Conservation (phyloP, 306 rosid species). For the Glycine soja region DNA sequence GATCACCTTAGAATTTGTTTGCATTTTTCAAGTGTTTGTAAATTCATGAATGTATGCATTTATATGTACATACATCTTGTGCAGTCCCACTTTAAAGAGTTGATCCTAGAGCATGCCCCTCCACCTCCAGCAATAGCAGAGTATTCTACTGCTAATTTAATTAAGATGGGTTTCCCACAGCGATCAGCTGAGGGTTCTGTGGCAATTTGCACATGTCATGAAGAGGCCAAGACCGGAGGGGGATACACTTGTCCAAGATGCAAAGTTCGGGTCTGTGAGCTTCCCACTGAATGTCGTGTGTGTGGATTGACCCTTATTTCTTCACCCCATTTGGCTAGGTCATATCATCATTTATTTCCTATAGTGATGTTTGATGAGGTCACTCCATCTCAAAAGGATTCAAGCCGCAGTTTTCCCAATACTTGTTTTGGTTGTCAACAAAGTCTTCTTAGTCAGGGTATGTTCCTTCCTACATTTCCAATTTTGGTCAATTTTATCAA, state of each 20-base stretch:
- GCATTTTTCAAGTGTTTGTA: conserved; percentile 26
- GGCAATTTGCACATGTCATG: conserved; percentile 91
- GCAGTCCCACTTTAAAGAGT: conserved; percentile 86
- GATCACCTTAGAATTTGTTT: conserved; percentile 9
- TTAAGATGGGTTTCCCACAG: conserved; percentile 99
- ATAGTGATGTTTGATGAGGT: conserved; percentile 91
- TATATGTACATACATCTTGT: conserved; percentile 37
- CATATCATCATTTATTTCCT: conserved; percentile 97
- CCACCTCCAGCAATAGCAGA: conserved; percentile 99
- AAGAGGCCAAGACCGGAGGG: conserved; percentile 88
- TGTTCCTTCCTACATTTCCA: conserved; percentile 45
- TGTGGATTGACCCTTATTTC: conserved; percentile 98
- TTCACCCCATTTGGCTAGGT: conserved; percentile 97
- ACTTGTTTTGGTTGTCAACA: conserved; percentile 93
- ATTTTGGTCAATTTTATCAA: conserved; percentile 17
- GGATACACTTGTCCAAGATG: conserved; percentile 96
- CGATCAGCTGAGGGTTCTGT: conserved; percentile 94
- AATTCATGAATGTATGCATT: conserved; percentile 14
- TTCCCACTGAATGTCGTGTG: conserved; percentile 89
- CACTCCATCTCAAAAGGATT: conserved; percentile 58
- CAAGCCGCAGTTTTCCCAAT: conserved; percentile 54
- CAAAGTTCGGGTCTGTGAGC: conserved; percentile 94
- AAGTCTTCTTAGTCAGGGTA: conserved; percentile 70
- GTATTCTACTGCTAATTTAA: conserved; percentile 83
- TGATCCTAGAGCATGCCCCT: conserved; percentile 92